Evolutionary conservation across 1,284 basidiomycete species (phyloP).

Genomic region (Vanrija pseudolonga): DNA sequence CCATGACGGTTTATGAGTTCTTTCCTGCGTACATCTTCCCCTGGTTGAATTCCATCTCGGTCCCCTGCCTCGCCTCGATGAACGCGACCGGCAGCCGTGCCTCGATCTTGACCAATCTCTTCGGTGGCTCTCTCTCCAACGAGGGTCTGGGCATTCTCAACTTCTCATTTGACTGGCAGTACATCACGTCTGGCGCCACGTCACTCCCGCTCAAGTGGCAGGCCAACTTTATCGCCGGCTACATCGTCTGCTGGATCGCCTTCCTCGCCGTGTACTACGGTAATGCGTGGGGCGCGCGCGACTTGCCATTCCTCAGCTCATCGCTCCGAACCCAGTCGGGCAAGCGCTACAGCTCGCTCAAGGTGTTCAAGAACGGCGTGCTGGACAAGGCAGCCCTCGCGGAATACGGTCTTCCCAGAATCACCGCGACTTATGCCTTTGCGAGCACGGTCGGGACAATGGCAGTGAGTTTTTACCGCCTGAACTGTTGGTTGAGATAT

Average conservation of each 20-base stretch:
- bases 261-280: slow-evolving; percentile 34
- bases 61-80: slow-evolving; percentile 54
- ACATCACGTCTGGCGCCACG: slow-evolving; percentile 26
- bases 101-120: slow-evolving; percentile 29
- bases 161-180: slow-evolving; percentile 39
- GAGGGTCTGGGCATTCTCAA: slow-evolving; percentile 36
- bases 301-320: slow-evolving; percentile 15
- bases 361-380: slow-evolving; percentile 23
- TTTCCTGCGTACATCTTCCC: slow-evolving; percentile 54
- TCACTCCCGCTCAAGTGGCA: slow-evolving; percentile 34
- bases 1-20: slow-evolving; percentile 23
- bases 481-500: too few relatives aligned
- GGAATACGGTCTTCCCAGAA: too few relatives aligned
- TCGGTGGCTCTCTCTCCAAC: slow-evolving; percentile 31
- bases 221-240: slow-evolving; percentile 27
- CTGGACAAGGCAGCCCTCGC: slow-evolving; percentile 15
- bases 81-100: slow-evolving; percentile 49
- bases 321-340: slow-evolving; percentile 12
- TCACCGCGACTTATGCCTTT: too few relatives aligned
- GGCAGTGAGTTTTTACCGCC: too few relatives aligned
- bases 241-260: slow-evolving; percentile 25
- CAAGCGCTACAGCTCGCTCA: slow-evolving; percentile 51
- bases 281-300: slow-evolving; percentile 19
- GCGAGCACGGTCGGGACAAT: too few relatives aligned
- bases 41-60: slow-evolving; percentile 32